Base-by-base conservation (phyloP, 345 rosid species). In the Populus pruinosa region DNA sequence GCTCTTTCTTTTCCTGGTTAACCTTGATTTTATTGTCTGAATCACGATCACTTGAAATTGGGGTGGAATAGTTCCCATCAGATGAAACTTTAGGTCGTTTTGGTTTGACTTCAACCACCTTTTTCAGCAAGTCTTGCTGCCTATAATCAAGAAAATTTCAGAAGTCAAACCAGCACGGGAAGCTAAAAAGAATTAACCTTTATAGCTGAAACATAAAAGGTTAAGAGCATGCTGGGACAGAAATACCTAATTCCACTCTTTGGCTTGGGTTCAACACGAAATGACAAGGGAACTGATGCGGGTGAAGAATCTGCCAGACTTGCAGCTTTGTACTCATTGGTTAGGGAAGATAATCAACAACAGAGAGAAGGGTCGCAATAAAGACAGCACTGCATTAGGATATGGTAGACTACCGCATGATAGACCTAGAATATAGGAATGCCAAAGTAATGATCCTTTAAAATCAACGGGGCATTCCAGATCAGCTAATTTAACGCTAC, bases 251-350 rank as follows among this genome's bases (percentile, higher is more conserved):
- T 96, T 71, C 98, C 94, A 77, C 98, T 92, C 88, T 91, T 96
- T 61, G 97, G 89, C 84, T 96, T 96, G 59, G 98, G 99, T 78
- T 96, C 99, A 56, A 93, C 96, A 56, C 98, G 97, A 64, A 93
- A 96, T 11, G 98, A 74, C 86, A 93, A 85, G 44, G 97, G 95
- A 85, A 91, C 87, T 23, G 94, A 77, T 80, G 95, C 91, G 41
- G 96, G 94, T 50, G 97, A 82, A 21, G 97, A 89, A 91, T 96
- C 99, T 18, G 93, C 98, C 83, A 89, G 82, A 75, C 84, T 93
- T 73, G 99, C 98, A 82, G 98, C 98, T 90, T 89, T 92, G 97
- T 95, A 56, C 79, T 69, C 69, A 53, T 74, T 80, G 77, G 89
- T 93, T 80, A 93, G 88, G 95, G 87, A 84, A 64, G 50, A 13